A percentile compares a stretch with the other conserved stretches of the same genome.
Conservation (phyloP, 805 yeast genomes). For the Nakazawaea holstii region DNA sequence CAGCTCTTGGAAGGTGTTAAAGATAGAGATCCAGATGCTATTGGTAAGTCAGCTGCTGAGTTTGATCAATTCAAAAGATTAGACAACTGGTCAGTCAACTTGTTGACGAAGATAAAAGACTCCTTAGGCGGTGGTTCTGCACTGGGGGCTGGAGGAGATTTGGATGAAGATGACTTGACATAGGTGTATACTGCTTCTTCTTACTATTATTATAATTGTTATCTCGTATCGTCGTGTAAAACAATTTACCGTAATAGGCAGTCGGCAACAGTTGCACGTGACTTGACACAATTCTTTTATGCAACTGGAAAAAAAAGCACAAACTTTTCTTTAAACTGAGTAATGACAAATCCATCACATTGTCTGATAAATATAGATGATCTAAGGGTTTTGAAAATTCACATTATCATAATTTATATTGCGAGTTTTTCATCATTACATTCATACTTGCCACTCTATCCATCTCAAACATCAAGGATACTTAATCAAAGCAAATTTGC, state of each 20-base stretch:
- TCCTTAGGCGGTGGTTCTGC: constrained; percentile 36
- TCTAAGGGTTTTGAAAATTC: too few species aligned
- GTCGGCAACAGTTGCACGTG: neutral
- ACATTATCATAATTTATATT: too few species aligned
- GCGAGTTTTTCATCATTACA: too few species aligned
- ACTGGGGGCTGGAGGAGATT: constrained; percentile 24
- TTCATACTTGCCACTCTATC: too few species aligned
- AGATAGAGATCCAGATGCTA: constrained; percentile 72
- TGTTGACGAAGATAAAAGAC: constrained; percentile 77
- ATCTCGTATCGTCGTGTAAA: neutral
- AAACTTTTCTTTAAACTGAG: too few species aligned
- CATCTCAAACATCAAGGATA: too few species aligned
- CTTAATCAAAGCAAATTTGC: neutral
- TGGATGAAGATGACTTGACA: constrained; percentile 23
- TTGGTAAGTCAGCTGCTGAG: constrained; percentile 70
- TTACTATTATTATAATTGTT: neutral
- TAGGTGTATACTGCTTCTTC: constrained; percentile 2
- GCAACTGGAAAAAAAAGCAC: too few species aligned
- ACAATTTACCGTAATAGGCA: neutral
- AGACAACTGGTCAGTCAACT: constrained; percentile 85
- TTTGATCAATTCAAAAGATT: constrained; percentile 84
- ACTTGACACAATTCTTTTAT: neutral
- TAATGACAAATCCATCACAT: too few species aligned
- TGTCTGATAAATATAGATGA: too few species aligned
- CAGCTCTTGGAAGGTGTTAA: constrained; percentile 70